Evolutionary conservation across 176 grass and related monocot genomes (phyloP).

Genomic region (Poa annua): DNA sequence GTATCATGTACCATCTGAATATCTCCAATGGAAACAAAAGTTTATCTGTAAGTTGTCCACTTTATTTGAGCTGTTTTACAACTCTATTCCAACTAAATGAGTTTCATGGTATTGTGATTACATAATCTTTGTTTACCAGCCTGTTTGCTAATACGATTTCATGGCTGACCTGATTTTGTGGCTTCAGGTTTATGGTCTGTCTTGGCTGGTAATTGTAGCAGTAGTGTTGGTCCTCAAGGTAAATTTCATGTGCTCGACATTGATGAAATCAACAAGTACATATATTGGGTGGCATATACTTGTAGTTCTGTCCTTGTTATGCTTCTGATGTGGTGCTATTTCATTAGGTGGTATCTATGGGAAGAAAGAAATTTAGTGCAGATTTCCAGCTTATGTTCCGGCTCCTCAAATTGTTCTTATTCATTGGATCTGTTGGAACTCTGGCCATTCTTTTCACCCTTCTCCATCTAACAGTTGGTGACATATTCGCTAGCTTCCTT

Average conservation of each 20-base stretch:
- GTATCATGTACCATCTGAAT: constrained; percentile 88
- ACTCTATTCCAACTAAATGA: constrained; percentile 25
- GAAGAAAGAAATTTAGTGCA: constrained; percentile 90
- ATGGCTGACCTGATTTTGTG: constrained; percentile 42
- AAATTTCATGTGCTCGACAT: constrained; percentile 22
- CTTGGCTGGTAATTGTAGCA: constrained; percentile 88
- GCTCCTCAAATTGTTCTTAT: constrained; percentile 84
- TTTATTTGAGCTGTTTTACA: constrained; percentile 39
- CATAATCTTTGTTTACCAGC: constrained; percentile 30
- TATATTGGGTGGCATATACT: not conserved
- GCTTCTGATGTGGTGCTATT: constrained; percentile 38
- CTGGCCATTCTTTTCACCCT: constrained; percentile 78
- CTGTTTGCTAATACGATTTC: constrained; percentile 10
- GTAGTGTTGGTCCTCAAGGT: constrained; percentile 84
- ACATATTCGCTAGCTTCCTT: constrained; percentile 84
- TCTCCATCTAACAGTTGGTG: constrained; percentile 75
- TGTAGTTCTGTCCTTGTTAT: constrained; percentile 6
- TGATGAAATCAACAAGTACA: constrained; percentile 21
- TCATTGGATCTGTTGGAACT: constrained; percentile 75
- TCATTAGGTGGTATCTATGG: constrained; percentile 79
- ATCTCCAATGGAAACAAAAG: constrained; percentile 78
- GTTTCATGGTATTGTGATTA: not conserved
- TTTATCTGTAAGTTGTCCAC: constrained; percentile 65
- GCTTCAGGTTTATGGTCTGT: constrained; percentile 83
- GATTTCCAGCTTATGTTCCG: constrained; percentile 95